phyloP scores from a whole-genome alignment of 768 basidiomycete genomes.

The Amanita phalloides region DNA sequence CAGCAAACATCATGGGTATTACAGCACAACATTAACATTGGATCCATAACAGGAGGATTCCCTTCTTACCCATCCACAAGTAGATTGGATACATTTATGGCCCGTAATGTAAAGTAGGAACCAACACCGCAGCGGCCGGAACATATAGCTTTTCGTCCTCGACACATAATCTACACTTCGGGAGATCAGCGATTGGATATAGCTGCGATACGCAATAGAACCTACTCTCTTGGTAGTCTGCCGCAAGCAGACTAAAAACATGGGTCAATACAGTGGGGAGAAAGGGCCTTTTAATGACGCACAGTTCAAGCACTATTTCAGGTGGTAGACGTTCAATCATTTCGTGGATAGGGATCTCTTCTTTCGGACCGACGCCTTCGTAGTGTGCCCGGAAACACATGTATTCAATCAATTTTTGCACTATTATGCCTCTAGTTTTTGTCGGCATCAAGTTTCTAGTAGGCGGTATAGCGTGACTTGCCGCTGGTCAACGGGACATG shows the following conservation, averaged over 20 bases:
- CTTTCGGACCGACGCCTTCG: slow-evolving; percentile 55
- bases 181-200: not conserved
- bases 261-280: not conserved
- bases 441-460: not conserved
- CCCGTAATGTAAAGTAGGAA: no score
- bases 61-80: no score
- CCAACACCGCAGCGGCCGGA: no score
- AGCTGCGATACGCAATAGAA: not conserved
- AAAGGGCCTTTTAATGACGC: slow-evolving; percentile 20
- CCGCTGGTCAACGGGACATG: slow-evolving; percentile 66
- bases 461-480: slow-evolving; percentile 17
- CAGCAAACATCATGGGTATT: no score
- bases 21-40: no score
- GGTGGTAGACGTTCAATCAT: slow-evolving; percentile 76
- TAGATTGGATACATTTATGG: no score
- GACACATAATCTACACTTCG: not conserved
- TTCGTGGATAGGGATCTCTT: slow-evolving; percentile 69
- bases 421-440: slow-evolving; percentile 45
- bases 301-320: slow-evolving; percentile 87
- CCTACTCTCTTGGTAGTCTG: slow-evolving; percentile 57
- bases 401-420: slow-evolving; percentile 86
- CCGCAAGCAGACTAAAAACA: slow-evolving; percentile 39
- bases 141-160: not conserved
- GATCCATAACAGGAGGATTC: no score
- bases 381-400: slow-evolving; percentile 79